Base-by-base conservation (phyloP, 2,329 filamentous ascomycete species). In the Coniella vitis region DNA sequence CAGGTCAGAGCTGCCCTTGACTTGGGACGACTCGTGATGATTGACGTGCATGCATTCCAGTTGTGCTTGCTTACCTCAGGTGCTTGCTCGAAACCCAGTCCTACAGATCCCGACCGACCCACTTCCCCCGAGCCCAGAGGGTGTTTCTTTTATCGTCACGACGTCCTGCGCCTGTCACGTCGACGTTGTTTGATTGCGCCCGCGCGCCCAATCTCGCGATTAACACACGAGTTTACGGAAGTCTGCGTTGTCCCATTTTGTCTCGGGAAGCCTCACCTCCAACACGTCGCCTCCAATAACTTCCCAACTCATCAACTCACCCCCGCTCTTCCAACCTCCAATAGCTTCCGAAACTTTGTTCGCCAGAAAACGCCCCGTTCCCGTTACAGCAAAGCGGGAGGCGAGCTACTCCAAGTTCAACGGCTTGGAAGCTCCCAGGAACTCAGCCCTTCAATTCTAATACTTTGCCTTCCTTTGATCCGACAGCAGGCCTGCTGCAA, bases 11-110 rank as follows among this genome's bases (percentile, higher is more conserved):
- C 25, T 29, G 25, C 10, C 37, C 35, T 10, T 19, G 5, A 16
- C 17, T 36, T 36, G 22, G 29, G 32, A 16, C 39, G 22, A 35
- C 35, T 14, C 20, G 34, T 29, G 20, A 36, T 44, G 25, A 25
- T 8, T 12, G 7, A 8, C 31, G 19, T 42, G 22, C 21, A 42
- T 42, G 46, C 46, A 36, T 34, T 41, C 21, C 46, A 43, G 46
- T 38, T 48, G 36, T 29, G 32, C 45, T 21, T 43, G 7, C 14
- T 32, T n/a, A 37, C 21, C n/a, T 12, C 17, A 21, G 10, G 7
- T 38, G 39, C 25, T 31, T 38, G 45, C 44, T 43, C 44, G 38
- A 32, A 9, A 29, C 25, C 10, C 25, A 29, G 25, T 29, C 25
- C 5, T 29, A 5, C 25, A 29, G n/a, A 42, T 9, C 25, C 16